Evolutionary conservation across 371 early-diverging fungal species (phyloP), one percentile per base, ranked within the genome.

Genomic region (Massospora cicadina): DNA sequence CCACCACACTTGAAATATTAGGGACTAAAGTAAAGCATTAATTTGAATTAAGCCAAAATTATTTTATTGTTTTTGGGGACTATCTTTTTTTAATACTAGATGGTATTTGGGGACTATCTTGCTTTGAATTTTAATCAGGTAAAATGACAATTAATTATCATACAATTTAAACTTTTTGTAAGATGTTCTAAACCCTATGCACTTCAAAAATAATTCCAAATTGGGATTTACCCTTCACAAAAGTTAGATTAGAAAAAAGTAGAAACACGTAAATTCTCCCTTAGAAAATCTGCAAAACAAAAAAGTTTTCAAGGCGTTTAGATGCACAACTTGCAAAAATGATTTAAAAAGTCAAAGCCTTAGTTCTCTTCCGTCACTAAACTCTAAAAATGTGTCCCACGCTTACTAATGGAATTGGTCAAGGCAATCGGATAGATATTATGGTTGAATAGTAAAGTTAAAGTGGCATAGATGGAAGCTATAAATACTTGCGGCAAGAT

Each of bases 1-100:
- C 84, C 2, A 88, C 75, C 2, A 84, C 83, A 24, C 55, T 32
- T 2, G 64, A 55, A 21, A 64, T 21, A 24, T 28, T 24, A 2
- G 64, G 55, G 2, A 64, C 64, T 64, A 28, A 21, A 30, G 57
- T 21, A 23, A 33, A 25, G 5, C 13, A 62, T 2, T 28, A 62
- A 62, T 13, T 54, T 54, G 54, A 54, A n/a, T n/a, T n/a, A n/a
- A n/a, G n/a, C n/a, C n/a, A n/a, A n/a, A n/a, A n/a, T n/a, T n/a
- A n/a, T n/a, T n/a, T n/a, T n/a, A n/a, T n/a, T n/a, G n/a, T n/a
- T n/a, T n/a, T n/a, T n/a, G n/a, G n/a, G n/a, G n/a, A n/a, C n/a
- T n/a, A n/a, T n/a, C n/a, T n/a, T n/a, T n/a, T n/a, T n/a, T n/a
- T n/a, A n/a, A n/a, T n/a, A n/a, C n/a, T n/a, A n/a, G n/a, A n/a